These are phyloP conservation scores for Fraxinus sp. DNA, from an alignment of 305 asterid genomes.

Conservation along the genomic window DNA sequence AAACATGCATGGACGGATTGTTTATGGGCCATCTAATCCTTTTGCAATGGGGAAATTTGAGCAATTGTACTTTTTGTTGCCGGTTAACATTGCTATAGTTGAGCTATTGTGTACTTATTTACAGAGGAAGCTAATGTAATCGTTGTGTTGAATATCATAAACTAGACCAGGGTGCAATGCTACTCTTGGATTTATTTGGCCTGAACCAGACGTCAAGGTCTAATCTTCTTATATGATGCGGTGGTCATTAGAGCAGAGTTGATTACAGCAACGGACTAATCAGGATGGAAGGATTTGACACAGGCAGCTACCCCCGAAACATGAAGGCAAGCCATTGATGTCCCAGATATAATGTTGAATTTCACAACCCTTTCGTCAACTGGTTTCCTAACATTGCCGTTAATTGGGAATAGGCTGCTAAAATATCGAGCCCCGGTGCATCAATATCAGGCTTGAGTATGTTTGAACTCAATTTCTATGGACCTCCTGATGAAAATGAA, in stretches of 20 bases:
- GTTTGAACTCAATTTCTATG: constrained; percentile 31
- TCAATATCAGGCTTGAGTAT: constrained; percentile 83
- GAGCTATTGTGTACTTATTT: constrained; percentile 53
- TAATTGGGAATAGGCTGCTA: constrained; percentile 56
- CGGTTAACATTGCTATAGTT: constrained; percentile 40
- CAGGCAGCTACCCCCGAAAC: constrained; percentile 73
- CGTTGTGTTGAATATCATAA: constrained; percentile 44
- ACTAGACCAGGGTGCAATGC: constrained; percentile 78
- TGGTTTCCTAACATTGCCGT: constrained; percentile 20
- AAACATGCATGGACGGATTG: constrained; percentile 67
- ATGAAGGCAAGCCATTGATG: constrained; percentile 87
- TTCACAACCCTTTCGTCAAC: constrained; percentile 38
- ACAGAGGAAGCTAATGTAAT: constrained; percentile 70
- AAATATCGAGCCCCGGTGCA: constrained; percentile 74
- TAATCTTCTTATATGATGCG: constrained; percentile 45
- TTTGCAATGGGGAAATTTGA: constrained; percentile 32
- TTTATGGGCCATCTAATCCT: constrained; percentile 69
- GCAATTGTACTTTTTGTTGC: constrained; percentile 40
- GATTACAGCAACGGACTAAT: constrained; percentile 76
- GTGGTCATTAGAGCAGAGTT: constrained; percentile 91
- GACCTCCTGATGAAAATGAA: constrained; percentile 87
- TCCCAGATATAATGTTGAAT: constrained; percentile 62
- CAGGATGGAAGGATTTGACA: constrained; percentile 67
- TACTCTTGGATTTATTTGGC: constrained; percentile 48
- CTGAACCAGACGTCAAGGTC: constrained; percentile 67